These are phyloP conservation scores for Cruciata laevipes DNA, from an alignment of 257 asterid species.

Conservation along the genomic window DNA sequence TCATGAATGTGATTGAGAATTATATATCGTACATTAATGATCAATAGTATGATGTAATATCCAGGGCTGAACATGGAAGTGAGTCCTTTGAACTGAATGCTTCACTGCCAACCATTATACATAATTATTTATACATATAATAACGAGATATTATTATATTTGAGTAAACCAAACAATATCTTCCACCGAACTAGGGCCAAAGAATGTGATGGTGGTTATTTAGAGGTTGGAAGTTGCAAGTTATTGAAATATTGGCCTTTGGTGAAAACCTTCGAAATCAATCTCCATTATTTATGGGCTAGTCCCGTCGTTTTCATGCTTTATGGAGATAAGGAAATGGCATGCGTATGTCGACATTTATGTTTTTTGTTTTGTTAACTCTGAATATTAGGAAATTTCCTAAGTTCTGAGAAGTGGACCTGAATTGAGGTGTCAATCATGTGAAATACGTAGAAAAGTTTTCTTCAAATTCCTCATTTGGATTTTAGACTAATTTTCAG, in stretches of 20 bases:
- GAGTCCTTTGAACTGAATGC: no score
- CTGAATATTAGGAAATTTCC: not conserved
- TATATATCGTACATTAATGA: no score
- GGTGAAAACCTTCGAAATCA: not conserved
- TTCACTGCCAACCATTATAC: no score
- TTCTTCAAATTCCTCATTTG: not conserved
- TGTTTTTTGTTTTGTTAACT: not conserved
- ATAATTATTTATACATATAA: no score
- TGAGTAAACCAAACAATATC: not conserved
- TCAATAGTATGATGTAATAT: no score
- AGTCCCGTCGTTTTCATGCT: slow-evolving; percentile 11
- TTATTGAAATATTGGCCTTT: slow-evolving; percentile 6
- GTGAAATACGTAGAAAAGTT: not conserved
- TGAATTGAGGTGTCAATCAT: not conserved
- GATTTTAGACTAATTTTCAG: no score
- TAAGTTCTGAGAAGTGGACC: not conserved
- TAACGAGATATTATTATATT: no score
- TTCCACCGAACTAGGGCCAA: not conserved
- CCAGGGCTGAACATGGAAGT: no score
- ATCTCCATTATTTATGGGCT: slow-evolving; percentile 3
- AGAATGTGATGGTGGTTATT: slow-evolving; percentile 8
- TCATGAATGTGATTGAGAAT: no score
- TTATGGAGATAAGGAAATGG: slow-evolving; percentile 15
- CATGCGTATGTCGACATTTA: slow-evolving; percentile 8
- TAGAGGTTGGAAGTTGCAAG: slow-evolving; percentile 5